Base-by-base conservation (phyloP, 2,329 filamentous ascomycete genomes). In the Fusarium illudens region DNA sequence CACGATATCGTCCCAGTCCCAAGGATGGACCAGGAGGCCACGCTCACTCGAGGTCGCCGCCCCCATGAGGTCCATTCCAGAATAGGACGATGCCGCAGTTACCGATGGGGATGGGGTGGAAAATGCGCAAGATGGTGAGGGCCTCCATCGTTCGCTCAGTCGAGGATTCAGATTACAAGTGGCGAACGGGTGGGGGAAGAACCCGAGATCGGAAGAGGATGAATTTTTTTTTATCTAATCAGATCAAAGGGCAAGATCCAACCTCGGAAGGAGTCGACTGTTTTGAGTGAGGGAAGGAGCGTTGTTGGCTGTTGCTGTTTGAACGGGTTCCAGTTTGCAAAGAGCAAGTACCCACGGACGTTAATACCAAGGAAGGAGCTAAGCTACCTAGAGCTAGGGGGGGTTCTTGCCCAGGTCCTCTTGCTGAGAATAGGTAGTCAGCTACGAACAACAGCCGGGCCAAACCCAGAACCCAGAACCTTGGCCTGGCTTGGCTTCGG, bases 221-320 rank as follows among this genome's bases (percentile, higher is more conserved):
- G 51, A 58, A 56, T 37, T 19, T 57, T 70, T 57, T 70, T 61
- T 53, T 53, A 71, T 71, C 68, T 71, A 67, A 71, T 71, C 68
- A 65, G 68, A 71, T 71, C 59, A 60, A 67, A 57, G 57, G 68
- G 69, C 71, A 54, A 71, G 68, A 71, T 71, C 62, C 52, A 60
- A 42, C 34, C 51, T 44, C 33, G 13, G 17, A 17, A 13, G 20
- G 25, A 27, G 39, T 17, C 53, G 29, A 44, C 33, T 33, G 37
- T 58, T 63, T 63, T 37, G 15, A 29, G 33, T 50, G 17, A 17
- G 17, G 27, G 25, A 30, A 48, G 44, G 25, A 20, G 29, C 22
- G n/a, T n/a, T n/a, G 39, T 27, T 46, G 39, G 39, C 27, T 17
- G 39, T 17, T 27, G n/a, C n/a, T n/a, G n/a, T n/a, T n/a, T n/a